Conservation (phyloP, 2,329 filamentous ascomycete species). For the Zasmidium citrigriseum region DNA sequence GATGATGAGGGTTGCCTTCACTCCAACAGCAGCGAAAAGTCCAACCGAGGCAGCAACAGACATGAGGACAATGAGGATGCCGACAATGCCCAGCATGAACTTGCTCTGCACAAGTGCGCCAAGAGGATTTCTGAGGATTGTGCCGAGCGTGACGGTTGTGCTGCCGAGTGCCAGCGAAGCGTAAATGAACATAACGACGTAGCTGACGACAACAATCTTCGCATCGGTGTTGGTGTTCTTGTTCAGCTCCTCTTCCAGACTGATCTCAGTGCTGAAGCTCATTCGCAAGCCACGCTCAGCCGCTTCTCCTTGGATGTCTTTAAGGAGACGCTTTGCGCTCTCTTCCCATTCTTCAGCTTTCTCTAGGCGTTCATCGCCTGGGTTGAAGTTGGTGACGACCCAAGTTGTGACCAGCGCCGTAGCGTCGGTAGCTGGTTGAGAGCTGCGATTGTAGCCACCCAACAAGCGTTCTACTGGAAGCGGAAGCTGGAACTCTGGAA, state of each 20-base stretch:
- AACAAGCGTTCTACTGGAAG: conserved; percentile 83
- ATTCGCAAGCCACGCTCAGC: conserved; percentile 74
- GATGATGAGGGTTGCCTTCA: conserved; percentile 96
- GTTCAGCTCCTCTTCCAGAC: conserved; percentile 91
- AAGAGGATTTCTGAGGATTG: conserved; percentile 78
- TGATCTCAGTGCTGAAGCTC: conserved; percentile 94
- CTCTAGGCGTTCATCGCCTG: conserved; percentile 69
- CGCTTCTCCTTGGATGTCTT: conserved; percentile 81
- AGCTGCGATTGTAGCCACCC: conserved; percentile 70
- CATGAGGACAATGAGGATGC: conserved; percentile 95
- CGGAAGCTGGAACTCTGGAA: conserved; percentile 86
- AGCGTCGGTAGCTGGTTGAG: conserved; percentile 64
- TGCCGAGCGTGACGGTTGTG: conserved; percentile 74
- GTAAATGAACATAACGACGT: conserved; percentile 98
- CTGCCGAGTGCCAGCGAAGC: conserved; percentile 90
- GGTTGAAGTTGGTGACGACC: conserved; percentile 85
- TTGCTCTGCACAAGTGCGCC: conserved; percentile 92
- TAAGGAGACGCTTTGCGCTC: conserved; percentile 70
- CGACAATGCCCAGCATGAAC: conserved; percentile 90
- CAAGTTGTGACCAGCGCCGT: conserved; percentile 85
- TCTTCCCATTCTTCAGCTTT: conserved; percentile 88
- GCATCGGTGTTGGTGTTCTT: conserved; percentile 98
- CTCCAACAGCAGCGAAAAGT: conserved; percentile 84
- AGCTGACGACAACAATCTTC: conserved; percentile 94
- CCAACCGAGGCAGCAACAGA: conserved; percentile 95